These are phyloP conservation scores for Lentinula novae-zelandiae DNA, from an alignment of 1,284 basidiomycete genomes.

Conservation along the genomic window DNA sequence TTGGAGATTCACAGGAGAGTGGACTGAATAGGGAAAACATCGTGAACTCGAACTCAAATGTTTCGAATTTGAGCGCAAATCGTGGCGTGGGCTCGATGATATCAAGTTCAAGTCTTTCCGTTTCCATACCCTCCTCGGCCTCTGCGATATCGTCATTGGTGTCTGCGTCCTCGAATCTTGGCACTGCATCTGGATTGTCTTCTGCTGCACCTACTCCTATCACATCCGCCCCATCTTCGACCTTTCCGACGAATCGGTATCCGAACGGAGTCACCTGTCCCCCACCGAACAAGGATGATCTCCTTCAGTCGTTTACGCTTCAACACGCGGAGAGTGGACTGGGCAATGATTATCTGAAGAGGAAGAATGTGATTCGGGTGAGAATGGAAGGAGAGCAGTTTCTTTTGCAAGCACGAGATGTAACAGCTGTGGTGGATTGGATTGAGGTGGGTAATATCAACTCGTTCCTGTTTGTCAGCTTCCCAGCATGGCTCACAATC, in stretches of 20 bases:
- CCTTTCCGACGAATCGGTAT: slow-evolving; percentile 14
- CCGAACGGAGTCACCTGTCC: slow-evolving; percentile 20
- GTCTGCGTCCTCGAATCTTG: neutral
- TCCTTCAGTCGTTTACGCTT: slow-evolving; percentile 72
- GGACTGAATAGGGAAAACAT: neutral
- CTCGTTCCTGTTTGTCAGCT: slow-evolving; percentile 10
- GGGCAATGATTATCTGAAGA: slow-evolving; percentile 93
- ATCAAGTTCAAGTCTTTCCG: slow-evolving; percentile 13
- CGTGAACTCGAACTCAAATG: neutral
- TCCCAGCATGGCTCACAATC: neutral
- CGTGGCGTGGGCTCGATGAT: slow-evolving; percentile 11
- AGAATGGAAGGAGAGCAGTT: slow-evolving; percentile 96
- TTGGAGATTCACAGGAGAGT: slow-evolving; percentile 1
- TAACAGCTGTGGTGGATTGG: slow-evolving; percentile 88
- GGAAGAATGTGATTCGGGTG: slow-evolving; percentile 93
- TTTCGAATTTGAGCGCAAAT: neutral
- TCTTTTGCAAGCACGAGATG: slow-evolving; percentile 85
- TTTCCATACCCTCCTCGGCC: slow-evolving; percentile 1
- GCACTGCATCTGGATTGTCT: neutral
- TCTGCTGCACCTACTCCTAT: neutral
- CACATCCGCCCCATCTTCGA: neutral
- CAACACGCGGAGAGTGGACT: slow-evolving; percentile 91
- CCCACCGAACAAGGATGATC: slow-evolving; percentile 40
- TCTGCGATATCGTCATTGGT: neutral
- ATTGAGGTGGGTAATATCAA: slow-evolving; percentile 71